A percentile compares a stretch with the other conserved stretches of the same genome.
These are phyloP conservation scores for Podochytrium sp. DNA, from an alignment of 192 early-diverging fungal genomes.

Conservation along the genomic window DNA sequence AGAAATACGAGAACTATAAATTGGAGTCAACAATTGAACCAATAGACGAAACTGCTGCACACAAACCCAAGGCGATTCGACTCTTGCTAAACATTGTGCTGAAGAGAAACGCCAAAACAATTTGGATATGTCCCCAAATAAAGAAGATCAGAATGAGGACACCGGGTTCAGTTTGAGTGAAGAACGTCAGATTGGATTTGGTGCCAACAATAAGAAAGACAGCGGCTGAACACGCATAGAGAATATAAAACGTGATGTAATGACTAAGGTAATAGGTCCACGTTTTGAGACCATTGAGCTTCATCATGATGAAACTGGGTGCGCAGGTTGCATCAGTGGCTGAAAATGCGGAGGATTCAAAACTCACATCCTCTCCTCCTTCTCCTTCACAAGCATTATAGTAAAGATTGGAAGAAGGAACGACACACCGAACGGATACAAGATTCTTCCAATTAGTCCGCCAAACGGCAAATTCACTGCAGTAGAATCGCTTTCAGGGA, in stretches of 20 bases:
- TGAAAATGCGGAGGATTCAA: background rate
- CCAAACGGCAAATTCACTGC: constrained; percentile 57
- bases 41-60: background rate
- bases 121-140: constrained; percentile 70
- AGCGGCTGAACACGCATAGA: constrained; percentile 21
- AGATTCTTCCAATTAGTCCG: constrained; percentile 62
- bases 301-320: constrained; percentile 59
- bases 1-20: constrained; percentile 65
- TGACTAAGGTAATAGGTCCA: constrained; percentile 53
- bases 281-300: constrained; percentile 70
- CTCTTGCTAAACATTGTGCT: constrained; percentile 67
- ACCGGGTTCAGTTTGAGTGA: constrained; percentile 54
- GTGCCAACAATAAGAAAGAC: constrained; percentile 67
- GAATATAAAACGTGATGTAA: constrained; percentile 31
- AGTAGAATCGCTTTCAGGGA: constrained; percentile 52
- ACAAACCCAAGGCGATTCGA: constrained; percentile 55
- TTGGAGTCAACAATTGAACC: background rate
- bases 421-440: constrained; percentile 76
- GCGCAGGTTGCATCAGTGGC: background rate
- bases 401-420: constrained; percentile 75
- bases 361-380: constrained; percentile 63
- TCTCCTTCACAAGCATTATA: constrained; percentile 73
- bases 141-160: constrained; percentile 67
- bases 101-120: constrained; percentile 70
- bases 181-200: constrained; percentile 63